A percentile compares a stretch with the other conserved stretches of the same genome.
Evolutionary conservation across 257 asterid genomes (phyloP).

Genomic region (Haberlea rhodopensis): DNA sequence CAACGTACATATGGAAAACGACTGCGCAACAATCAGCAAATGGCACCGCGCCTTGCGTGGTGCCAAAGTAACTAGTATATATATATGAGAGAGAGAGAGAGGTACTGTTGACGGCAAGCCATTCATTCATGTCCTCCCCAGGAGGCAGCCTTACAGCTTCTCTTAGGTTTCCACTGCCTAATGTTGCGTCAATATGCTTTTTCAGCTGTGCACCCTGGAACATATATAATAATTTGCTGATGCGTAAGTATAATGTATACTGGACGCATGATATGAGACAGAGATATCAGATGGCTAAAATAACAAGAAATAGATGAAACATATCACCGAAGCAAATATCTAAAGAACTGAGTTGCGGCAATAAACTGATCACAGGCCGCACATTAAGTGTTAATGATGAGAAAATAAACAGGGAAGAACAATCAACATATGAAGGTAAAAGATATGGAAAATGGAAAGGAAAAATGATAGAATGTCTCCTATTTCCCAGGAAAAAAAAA

Average conservation of each 20-base stretch:
- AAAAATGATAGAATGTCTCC: slow-evolving; percentile 4
- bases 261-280: slow-evolving; percentile 4
- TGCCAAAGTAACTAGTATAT: no score
- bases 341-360: neutral
- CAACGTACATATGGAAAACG: no score
- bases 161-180: slow-evolving; percentile 89
- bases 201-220: slow-evolving; percentile 82
- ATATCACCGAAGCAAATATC: neutral
- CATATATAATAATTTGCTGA: slow-evolving; percentile 16
- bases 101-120: slow-evolving; percentile 94
- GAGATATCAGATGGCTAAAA: slow-evolving; percentile 8
- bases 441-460: neutral
- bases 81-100: slow-evolving; percentile 15
- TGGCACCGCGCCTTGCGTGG: no score
- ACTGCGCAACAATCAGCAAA: no score
- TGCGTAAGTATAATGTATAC: slow-evolving; percentile 5
- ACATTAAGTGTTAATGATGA: neutral
- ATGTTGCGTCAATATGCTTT: slow-evolving; percentile 86
- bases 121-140: slow-evolving; percentile 84
- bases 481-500: neutral
- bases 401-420: neutral
- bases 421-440: neutral
- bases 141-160: slow-evolving; percentile 95
- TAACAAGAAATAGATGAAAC: slow-evolving; percentile 1
- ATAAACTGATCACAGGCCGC: neutral